A percentile compares a stretch with the other conserved stretches of the same genome.
phyloP scores from a whole-genome alignment of 1,139 yeast species.

The Geotrichum restrictum region DNA sequence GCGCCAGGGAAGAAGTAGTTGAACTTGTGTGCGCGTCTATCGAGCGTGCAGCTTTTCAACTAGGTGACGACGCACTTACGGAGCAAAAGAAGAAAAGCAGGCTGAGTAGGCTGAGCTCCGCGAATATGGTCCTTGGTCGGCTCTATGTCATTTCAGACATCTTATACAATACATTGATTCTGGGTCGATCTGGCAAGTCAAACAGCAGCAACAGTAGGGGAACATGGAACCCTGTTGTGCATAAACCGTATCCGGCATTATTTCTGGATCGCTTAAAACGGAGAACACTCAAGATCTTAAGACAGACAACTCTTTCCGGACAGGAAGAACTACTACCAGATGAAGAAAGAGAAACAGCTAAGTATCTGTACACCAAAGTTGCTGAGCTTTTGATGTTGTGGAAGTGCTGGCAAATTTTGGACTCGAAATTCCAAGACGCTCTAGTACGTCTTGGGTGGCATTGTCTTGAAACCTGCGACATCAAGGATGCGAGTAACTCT shows the following conservation, averaged over 20 bases:
- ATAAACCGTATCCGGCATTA: neutral
- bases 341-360: neutral
- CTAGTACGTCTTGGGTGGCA: neutral
- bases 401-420: neutral
- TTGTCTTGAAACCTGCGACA: no score
- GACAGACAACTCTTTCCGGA: neutral
- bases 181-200: neutral
- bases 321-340: neutral
- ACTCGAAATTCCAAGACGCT: neutral
- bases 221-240: neutral
- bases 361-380: neutral
- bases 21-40: constrained; percentile 28
- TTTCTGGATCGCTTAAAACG: constrained; percentile 1
- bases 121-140: neutral
- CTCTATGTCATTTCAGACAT: constrained; percentile 3
- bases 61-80: neutral
- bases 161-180: neutral
- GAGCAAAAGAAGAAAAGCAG: neutral
- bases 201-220: neutral
- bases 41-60: neutral
- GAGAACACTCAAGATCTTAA: neutral
- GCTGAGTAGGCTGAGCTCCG: neutral
- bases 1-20: constrained; percentile 30
- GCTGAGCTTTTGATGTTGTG: neutral
- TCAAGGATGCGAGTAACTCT: no score